Conservation (phyloP, 2,329 filamentous ascomycete species). For the Xylaria sp. region DNA sequence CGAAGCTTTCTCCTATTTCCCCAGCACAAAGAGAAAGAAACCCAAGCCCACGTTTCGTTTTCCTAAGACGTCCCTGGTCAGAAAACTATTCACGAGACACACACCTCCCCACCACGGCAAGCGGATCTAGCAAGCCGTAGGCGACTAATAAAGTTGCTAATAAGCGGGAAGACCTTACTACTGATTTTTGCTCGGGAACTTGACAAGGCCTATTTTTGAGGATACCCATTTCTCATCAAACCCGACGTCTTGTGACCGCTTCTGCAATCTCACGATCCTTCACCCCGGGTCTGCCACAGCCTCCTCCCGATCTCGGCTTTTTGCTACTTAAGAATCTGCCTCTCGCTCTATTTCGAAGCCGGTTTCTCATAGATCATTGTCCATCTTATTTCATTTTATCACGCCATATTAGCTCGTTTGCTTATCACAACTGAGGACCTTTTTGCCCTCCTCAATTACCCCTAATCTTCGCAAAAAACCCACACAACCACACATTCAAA, state of each 20-base stretch:
- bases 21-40: slow-evolving; percentile 18
- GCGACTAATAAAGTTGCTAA: slow-evolving; percentile 35
- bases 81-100: slow-evolving; percentile 37
- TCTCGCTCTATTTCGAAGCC: slow-evolving; percentile 16
- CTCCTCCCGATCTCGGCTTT: slow-evolving; percentile 35
- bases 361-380: slow-evolving; percentile 12
- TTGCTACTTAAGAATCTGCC: slow-evolving; percentile 28
- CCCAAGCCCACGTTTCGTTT: slow-evolving; percentile 32
- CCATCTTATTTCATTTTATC: slow-evolving; percentile 30
- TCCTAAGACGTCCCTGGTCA: slow-evolving; percentile 35
- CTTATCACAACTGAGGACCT: slow-evolving; percentile 23
- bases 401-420: slow-evolving; percentile 13
- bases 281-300: slow-evolving; percentile 27
- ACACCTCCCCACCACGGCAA: slow-evolving; percentile 37
- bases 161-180: slow-evolving; percentile 31
- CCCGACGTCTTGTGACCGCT: slow-evolving; percentile 34
- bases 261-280: slow-evolving; percentile 38
- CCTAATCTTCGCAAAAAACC: background rate
- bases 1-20: slow-evolving; percentile 21
- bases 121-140: slow-evolving; percentile 37
- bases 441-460: background rate
- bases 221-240: slow-evolving; percentile 40
- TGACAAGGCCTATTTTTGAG: slow-evolving; percentile 26
- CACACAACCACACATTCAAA: slow-evolving; percentile 33
- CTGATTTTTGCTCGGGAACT: slow-evolving; percentile 28